Base-by-base conservation (phyloP, 2,329 filamentous ascomycete species). In the Simplicillium sp. region DNA sequence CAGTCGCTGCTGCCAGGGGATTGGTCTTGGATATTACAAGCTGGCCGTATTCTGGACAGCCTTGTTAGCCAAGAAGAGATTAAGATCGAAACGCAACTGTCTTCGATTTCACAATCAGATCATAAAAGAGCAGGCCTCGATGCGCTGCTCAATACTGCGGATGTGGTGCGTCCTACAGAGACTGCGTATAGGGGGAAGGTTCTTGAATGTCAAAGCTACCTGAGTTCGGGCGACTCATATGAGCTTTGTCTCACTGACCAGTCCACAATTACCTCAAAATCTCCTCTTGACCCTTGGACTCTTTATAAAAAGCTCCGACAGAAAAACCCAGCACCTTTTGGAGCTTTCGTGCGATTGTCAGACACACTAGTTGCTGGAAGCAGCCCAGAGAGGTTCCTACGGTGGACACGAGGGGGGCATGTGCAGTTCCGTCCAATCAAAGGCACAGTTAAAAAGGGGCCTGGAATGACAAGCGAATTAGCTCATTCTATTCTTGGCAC, bases 391-490 rank as follows among this genome's bases (percentile, higher is more conserved):
- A 75, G 81, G 18, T 87, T 84, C 52, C 68, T 87, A 18, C 39
- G 38, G 17, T 45, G 42, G 37, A 42, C 75, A 32, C 66, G 72
- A 32, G 61, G 55, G 5, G 70, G 73, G 11, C 56, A 52, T 29
- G 73, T 70, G 38, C 70, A 77, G 55, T 80, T 85, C 57, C 73
- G 83, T 6, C 82, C 82, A 0, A 87, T 87, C 66, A 87, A 87
- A 65, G 82, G 82, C 15, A 87, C 82, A 0, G 80, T 87, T 3
- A 73, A 73, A 42, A 84, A 83, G 36, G 37, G 40, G 2, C 32
- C 34, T 6, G 40, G 37, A 14, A 39, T 48, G 34, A 48, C 43
- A 7, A 35, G 42, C 16, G 39, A 38, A 18, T 34, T 37, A 17
- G 46, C 46, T 2, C 38, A 48, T 29, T 38, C 18, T n/a, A 48